Base-by-base conservation (phyloP, 768 basidiomycete species). In the Psilocybe sp. region DNA sequence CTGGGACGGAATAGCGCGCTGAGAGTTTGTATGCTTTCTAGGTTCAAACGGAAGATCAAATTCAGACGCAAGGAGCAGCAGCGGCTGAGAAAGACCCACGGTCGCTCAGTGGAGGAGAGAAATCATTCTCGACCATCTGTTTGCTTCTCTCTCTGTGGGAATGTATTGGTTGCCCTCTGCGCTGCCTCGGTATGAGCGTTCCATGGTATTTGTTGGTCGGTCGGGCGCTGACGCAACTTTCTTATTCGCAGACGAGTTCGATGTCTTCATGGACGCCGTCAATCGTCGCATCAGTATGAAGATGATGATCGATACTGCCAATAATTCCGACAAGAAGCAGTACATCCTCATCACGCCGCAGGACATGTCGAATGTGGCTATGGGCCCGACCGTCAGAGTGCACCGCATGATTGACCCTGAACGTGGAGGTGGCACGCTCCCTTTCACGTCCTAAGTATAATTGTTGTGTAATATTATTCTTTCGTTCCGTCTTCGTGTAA, bases 301-400 rank as follows among this genome's bases (percentile, higher is more conserved):
- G 68, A 93, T 96, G 89, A 89, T 98, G 82, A 89, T 95, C 55
- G 92, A 94, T 20, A 91, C 89, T 1, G 95, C 95, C 7, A 92
- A 89, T 59, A 77, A 81, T 8, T 88, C 87, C 6, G 84, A 92
- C 65, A 83, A 85, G 69, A 93, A 91, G 60, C 96, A 98, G 66
- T 96, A 92, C 62, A 83, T 98, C 46, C 77, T 98, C 40, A 98
- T 98, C 64, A 97, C 95, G 1, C 96, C 96, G n/a, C 90, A 92
- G 59, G 89, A 90, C 58, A 92, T 93, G 89, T 81, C 81, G 39
- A 87, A 83, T 59, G 72, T 92, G 44, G 69, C 72, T 19, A 65
- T 86, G 46, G 85, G 87, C n/a, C 70, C 72, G 4, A 81, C 81
- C 11, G 89, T 93, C 31, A 78, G 80, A 13, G 85, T 93, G 1